These are phyloP conservation scores for Viola odorata DNA, from an alignment of 345 rosid genomes.

Conservation along the genomic window DNA sequence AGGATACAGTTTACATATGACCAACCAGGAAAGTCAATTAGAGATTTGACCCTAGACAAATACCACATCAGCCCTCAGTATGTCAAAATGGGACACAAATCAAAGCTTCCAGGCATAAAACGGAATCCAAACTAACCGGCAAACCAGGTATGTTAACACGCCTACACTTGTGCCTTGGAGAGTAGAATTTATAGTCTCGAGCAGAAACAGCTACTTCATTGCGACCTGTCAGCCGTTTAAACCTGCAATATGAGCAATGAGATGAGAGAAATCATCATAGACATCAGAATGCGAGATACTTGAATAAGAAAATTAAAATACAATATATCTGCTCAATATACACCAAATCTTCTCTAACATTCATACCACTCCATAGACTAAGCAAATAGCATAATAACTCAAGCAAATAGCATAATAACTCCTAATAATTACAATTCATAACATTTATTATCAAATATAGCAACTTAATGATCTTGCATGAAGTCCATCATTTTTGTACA, in stretches of 20 bases:
- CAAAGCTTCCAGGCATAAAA: constrained; percentile 4
- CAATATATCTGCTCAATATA: no score
- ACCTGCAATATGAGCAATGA: constrained; percentile 43
- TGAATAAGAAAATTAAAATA: no score
- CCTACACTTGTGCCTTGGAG: constrained; percentile 86
- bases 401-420: no score
- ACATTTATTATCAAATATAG: background rate
- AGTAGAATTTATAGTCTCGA: constrained; percentile 75
- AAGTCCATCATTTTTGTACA: no score
- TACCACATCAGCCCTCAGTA: background rate
- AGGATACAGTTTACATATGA: background rate
- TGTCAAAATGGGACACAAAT: background rate
- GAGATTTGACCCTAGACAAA: no score
- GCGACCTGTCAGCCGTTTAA: constrained; percentile 76
- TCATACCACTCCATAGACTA: no score
- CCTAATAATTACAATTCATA: no score
- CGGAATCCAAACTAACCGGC: constrained; percentile 44
- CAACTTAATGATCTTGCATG: background rate
- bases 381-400: no score
- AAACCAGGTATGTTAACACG: constrained; percentile 50
- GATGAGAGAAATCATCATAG: background rate
- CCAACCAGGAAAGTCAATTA: background rate
- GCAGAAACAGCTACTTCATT: constrained; percentile 70
- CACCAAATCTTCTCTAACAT: no score
- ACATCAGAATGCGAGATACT: constrained; percentile 1